phyloP scores from a whole-genome alignment of 208 protist genomes.

The Crithidia fasciculata region DNA sequence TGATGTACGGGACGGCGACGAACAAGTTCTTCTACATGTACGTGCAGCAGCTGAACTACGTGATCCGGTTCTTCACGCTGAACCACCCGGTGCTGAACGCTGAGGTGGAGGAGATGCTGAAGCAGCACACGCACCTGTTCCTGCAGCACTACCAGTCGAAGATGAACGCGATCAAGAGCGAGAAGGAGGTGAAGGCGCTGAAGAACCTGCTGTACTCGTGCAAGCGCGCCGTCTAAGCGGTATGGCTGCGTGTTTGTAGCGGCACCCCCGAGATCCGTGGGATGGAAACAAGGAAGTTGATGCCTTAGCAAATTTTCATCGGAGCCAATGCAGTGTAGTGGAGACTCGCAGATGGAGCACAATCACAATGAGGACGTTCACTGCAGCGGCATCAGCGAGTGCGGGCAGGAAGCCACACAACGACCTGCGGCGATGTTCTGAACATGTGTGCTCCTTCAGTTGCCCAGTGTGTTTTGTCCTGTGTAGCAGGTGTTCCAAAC shows the following conservation, averaged over 20 bases:
- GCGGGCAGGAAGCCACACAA: no score
- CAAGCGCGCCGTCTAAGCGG: conserved; percentile 85
- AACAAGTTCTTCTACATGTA: conserved; percentile 94
- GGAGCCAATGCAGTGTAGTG: no score
- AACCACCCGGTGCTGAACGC: conserved; percentile 76
- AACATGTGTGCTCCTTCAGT: no score
- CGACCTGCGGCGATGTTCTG: no score
- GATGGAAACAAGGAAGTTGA: no score
- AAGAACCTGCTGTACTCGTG: conserved; percentile 91
- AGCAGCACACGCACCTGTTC: conserved; percentile 85
- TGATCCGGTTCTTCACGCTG: conserved; percentile 85
- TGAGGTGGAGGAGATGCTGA: conserved; percentile 85
- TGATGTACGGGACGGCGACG: conserved; percentile 83
- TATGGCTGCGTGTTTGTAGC: background rate
- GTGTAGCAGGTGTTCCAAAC: no score
- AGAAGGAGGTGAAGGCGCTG: conserved; percentile 87
- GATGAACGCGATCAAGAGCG: conserved; percentile 88
- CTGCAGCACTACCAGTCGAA: conserved; percentile 89
- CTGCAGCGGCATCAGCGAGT: no score
- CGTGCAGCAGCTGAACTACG: conserved; percentile 79
- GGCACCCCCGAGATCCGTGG: no score
- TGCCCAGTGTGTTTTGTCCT: no score
- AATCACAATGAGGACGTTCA: no score
- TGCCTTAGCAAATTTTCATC: no score
- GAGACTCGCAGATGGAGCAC: no score